A percentile compares a stretch with the other conserved stretches of the same genome.
These are phyloP conservation scores for Euryodendron excelsum DNA, from an alignment of 148 eudicot species.

Conservation along the genomic window DNA sequence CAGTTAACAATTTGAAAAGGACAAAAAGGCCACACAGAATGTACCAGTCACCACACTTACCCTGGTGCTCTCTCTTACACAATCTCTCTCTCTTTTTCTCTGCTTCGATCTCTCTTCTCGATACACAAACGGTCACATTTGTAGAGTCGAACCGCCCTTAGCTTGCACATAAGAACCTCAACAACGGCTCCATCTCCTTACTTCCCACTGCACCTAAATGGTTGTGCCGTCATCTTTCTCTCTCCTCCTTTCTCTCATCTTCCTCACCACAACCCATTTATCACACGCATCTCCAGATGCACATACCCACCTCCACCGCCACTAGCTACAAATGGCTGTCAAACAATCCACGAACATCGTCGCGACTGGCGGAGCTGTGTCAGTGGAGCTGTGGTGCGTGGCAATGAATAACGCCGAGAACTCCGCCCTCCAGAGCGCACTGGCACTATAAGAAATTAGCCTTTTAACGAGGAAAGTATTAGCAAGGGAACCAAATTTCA, in stretches of 20 bases:
- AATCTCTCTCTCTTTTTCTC: background rate
- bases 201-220: background rate
- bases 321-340: background rate
- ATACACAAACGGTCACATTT: constrained; percentile 13
- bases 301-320: background rate
- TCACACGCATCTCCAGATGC: background rate
- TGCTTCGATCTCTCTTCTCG: background rate
- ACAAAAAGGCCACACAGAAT: too few relatives aligned
- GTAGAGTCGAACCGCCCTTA: background rate
- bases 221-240: background rate
- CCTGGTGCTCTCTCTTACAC: too few relatives aligned
- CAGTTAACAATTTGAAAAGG: too few relatives aligned
- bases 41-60: too few relatives aligned
- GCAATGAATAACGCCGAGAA: constrained; percentile 95
- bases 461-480: too few relatives aligned
- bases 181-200: background rate
- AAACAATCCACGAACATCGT: constrained; percentile 13
- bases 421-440: constrained; percentile 55
- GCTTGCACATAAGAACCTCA: background rate
- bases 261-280: background rate
- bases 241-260: constrained; percentile 12
- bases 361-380: constrained; percentile 23
- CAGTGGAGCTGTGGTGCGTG: constrained; percentile 80
- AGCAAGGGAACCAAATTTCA: too few relatives aligned
- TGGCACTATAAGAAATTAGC: too few relatives aligned